Evolutionary conservation across 164 flowering plant species (phyloP), one percentile per base, ranked within the genome.

Genomic region (Aristolochia californica): DNA sequence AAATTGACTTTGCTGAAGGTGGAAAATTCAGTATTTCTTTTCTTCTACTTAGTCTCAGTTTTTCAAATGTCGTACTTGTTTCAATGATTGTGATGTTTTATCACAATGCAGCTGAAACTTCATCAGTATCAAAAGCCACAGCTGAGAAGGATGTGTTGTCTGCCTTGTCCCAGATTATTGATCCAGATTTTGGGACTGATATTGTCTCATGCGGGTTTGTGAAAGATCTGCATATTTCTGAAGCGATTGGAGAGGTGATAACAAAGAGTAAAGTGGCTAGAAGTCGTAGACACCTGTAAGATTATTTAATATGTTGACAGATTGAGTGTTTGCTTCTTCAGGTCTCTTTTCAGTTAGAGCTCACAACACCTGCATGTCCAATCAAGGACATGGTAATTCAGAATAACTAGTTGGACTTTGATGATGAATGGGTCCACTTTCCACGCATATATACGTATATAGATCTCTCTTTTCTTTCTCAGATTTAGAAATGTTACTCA

Each of bases 291-390:
- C 62, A 40, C 60, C 25, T 59, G 51, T 45, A 48, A 30, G 28
- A 25, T 44, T 51, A 56, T 34, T 40, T 28, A 56, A 18, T 47
- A 61, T 48, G 57, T 57, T 62, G 43, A 57, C 62, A 61, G 18
- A 40, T 68, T 60, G 34, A 54, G 17, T 22, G 50, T 70, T 72
- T 67, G 61, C 44, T 9, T 58, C 52, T 77, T 65, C 83, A 93
- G 98, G 98, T 88, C 66, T 85, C 97, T 13, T 89, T 93, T 69
- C 89, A 90, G 70, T 76, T 93, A 72, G 97, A 93, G 85, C 96
- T 87, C 66, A 93, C 97, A 21, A 93, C 98, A 58, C 98, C 98
- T 45, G 97, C 98, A 70, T 93, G 98, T 78, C 98, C 98, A 70
- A 66, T 89, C 78, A 93, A 93, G 85, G 98, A 89, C 77, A 76